phyloP scores from a whole-genome alignment of 2,329 filamentous ascomycete genomes.

The Xylaria hypoxylon region DNA sequence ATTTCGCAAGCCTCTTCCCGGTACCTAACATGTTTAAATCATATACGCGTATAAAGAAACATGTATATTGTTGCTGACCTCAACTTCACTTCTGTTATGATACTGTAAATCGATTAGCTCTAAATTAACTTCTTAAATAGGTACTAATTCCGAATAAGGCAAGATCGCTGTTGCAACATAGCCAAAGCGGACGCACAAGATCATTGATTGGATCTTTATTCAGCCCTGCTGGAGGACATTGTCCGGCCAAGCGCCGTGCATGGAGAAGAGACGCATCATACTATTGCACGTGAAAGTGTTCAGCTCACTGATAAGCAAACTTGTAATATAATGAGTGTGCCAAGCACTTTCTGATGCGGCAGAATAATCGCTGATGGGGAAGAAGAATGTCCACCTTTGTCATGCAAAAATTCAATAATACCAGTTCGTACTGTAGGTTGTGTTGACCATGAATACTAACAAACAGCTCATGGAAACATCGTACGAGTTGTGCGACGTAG shows the following conservation, averaged over 20 bases:
- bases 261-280: conserved; percentile 30
- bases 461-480: conserved; percentile 24
- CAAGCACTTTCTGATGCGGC: conserved; percentile 14
- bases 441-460: conserved; percentile 3
- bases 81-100: neutral
- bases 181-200: conserved; percentile 11
- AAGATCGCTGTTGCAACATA: conserved; percentile 16
- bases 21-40: conserved; percentile 2
- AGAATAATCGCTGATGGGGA: conserved; percentile 8
- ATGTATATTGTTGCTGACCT: conserved; percentile 1
- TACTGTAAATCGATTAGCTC: neutral
- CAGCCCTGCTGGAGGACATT: conserved; percentile 25
- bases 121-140: conserved; percentile 6
- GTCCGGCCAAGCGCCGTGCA: conserved; percentile 28
- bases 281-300: conserved; percentile 27
- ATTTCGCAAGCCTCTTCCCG: conserved; percentile 28
- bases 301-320: conserved; percentile 16
- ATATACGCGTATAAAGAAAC: conserved; percentile 8
- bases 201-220: conserved; percentile 25
- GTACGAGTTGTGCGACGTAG: conserved; percentile 26
- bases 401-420: conserved; percentile 12
- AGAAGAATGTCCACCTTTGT: conserved; percentile 9
- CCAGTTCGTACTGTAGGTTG: neutral
- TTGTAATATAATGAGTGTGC: neutral
- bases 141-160: conserved; percentile 19